Percentiles rank a stretch among this genome's conserved stretches.
Evolutionary conservation across 2,329 filamentous ascomycete species (phyloP).

Genomic region (Ceratocystis ficicola): DNA sequence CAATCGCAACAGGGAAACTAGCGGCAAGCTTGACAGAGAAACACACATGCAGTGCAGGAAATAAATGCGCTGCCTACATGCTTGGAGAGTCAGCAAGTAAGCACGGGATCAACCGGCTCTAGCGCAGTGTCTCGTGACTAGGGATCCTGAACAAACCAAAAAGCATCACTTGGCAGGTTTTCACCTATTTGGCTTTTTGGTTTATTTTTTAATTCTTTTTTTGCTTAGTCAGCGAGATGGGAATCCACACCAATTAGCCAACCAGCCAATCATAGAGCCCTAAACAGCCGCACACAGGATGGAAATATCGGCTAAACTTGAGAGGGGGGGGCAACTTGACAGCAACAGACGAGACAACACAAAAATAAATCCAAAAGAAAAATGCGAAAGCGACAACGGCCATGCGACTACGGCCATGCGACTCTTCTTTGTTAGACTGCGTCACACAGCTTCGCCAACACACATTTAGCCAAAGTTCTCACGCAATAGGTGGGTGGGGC

Average conservation of each 20-base stretch:
- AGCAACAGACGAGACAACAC: neutral
- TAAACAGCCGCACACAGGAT: neutral
- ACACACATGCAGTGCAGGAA: no score
- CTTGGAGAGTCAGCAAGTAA: neutral
- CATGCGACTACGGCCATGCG: no score
- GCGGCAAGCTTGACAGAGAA: no score
- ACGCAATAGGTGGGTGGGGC: no score
- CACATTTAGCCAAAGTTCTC: no score
- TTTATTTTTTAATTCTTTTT: neutral
- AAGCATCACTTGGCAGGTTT: neutral
- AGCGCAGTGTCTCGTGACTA: slow-evolving; percentile 26
- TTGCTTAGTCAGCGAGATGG: neutral
- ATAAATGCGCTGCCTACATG: neutral
- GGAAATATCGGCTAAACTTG: neutral
- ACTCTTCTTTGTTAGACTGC: neutral
- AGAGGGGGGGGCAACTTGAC: no score
- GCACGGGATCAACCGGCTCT: slow-evolving; percentile 36
- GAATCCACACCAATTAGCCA: neutral
- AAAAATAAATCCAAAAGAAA: neutral
- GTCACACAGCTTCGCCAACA: no score
- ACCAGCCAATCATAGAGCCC: neutral
- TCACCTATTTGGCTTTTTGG: no score
- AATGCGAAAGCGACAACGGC: neutral
- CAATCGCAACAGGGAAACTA: no score
- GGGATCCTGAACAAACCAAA: neutral